Percentiles rank a stretch among this genome's conserved stretches.
phyloP scores from a whole-genome alignment of 345 rosid species.

The Raphanus raphanistrum region DNA sequence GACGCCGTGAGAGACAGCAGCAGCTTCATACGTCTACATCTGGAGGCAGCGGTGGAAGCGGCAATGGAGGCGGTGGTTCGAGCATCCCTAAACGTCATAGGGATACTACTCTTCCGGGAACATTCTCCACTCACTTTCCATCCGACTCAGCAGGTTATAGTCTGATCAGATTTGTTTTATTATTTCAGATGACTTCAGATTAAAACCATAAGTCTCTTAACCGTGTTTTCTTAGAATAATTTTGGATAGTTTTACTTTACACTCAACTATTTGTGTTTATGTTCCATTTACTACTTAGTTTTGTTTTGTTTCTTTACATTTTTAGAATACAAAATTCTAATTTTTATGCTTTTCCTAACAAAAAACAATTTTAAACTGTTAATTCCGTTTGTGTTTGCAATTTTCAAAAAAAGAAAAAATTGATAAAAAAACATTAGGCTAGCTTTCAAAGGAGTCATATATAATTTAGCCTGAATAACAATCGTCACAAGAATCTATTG shows the following conservation, averaged over 20 bases:
- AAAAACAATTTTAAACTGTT: not conserved
- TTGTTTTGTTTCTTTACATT: not conserved
- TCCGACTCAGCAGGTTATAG: constrained; percentile 32
- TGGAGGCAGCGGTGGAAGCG: constrained; percentile 26
- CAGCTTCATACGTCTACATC: constrained; percentile 40
- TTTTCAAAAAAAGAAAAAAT: not conserved
- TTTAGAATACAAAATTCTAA: not conserved
- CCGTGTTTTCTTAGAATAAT: not conserved
- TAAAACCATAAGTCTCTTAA: not conserved
- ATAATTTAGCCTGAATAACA: not conserved
- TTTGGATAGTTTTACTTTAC: not conserved
- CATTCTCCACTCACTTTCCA: constrained; percentile 32
- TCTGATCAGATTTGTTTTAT: constrained; percentile 5
- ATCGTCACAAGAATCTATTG: not conserved
- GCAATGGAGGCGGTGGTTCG: constrained; percentile 18
- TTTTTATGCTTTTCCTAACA: not conserved
- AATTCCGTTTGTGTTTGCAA: not conserved
- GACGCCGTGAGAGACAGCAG: constrained; percentile 71
- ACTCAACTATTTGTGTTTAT: not conserved
- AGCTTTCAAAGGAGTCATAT: constrained; percentile 3
- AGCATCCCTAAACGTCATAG: constrained; percentile 32
- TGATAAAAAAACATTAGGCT: not conserved
- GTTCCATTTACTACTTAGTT: not conserved
- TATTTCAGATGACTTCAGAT: constrained; percentile 8
- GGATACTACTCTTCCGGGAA: constrained; percentile 23